Percentiles rank a stretch among this genome's conserved stretches.
phyloP scores from a whole-genome alignment of 345 rosid species.

The Eucalyptus cloeziana region DNA sequence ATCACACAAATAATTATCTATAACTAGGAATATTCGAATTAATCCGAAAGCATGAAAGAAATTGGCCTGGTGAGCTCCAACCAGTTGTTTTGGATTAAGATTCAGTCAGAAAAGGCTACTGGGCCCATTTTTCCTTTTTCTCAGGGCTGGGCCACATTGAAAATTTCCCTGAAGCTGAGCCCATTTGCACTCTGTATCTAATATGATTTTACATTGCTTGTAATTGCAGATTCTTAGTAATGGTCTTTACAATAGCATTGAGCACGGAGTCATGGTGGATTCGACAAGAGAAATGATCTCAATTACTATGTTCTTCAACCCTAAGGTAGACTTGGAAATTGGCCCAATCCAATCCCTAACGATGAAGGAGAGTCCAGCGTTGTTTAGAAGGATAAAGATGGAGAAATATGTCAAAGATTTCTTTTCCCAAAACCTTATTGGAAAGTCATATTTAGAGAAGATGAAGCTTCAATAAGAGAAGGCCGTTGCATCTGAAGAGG shows the following conservation, averaged over 20 bases:
- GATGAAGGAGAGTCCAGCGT: no score
- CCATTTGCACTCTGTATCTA: not conserved
- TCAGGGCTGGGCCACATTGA: not conserved
- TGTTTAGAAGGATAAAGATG: not conserved
- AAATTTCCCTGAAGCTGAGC: not conserved
- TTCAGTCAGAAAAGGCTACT: not conserved
- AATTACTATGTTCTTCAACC: not conserved
- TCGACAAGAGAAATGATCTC: not conserved
- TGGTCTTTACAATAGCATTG: conserved; percentile 2
- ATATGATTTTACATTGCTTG: not conserved
- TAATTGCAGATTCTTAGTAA: not conserved
- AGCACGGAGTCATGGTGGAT: conserved; percentile 3
- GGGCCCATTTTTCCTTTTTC: not conserved
- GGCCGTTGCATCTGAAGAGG: not conserved
- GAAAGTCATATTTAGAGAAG: not conserved
- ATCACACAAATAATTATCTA: not conserved
- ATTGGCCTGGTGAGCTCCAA: not conserved
- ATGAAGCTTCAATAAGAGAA: not conserved
- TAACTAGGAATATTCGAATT: not conserved
- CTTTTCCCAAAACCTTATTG: not conserved
- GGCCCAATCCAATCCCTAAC: conserved; percentile 1
- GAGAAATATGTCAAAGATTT: not conserved
- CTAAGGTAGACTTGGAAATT: not conserved
- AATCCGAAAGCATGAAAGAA: not conserved
- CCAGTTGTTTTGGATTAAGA: not conserved